These are phyloP conservation scores for Torulaspora globosa DNA, from an alignment of 1,139 yeast genomes.

Conservation along the genomic window DNA sequence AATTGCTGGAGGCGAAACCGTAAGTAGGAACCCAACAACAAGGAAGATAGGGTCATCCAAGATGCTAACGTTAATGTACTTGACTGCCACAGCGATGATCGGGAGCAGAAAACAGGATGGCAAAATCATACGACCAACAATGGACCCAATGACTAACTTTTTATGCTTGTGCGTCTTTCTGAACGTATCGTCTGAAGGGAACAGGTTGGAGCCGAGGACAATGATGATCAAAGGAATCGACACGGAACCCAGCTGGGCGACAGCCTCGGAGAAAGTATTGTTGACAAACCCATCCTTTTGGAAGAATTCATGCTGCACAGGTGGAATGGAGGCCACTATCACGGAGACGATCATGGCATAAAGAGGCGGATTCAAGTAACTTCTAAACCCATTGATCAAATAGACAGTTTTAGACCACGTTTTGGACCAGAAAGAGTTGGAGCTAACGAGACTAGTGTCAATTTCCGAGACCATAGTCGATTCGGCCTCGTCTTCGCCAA, in stretches of 20 bases:
- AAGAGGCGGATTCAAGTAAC: slow-evolving; percentile 88
- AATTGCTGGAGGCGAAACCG: slow-evolving; percentile 76
- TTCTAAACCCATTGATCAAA: slow-evolving; percentile 14
- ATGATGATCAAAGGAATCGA: slow-evolving; percentile 81
- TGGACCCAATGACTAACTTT: slow-evolving; percentile 61
- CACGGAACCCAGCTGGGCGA: slow-evolving; percentile 76
- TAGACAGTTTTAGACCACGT: slow-evolving; percentile 6
- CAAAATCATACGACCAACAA: slow-evolving; percentile 67
- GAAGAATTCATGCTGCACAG: slow-evolving; percentile 62
- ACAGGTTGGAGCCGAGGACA: slow-evolving; percentile 70
- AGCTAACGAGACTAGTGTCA: neutral
- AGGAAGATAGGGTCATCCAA: slow-evolving; percentile 74
- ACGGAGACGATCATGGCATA: slow-evolving; percentile 87
- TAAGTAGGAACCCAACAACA: slow-evolving; percentile 65
- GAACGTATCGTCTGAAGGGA: slow-evolving; percentile 62
- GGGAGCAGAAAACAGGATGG: slow-evolving; percentile 66
- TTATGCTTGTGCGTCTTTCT: slow-evolving; percentile 59
- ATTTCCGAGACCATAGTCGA: slow-evolving; percentile 2
- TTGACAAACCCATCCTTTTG: slow-evolving; percentile 62
- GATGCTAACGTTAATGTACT: slow-evolving; percentile 58
- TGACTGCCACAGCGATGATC: slow-evolving; percentile 56
- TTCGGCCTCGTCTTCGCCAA: slow-evolving; percentile 8
- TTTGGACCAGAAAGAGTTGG: slow-evolving; percentile 16
- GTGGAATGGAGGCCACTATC: slow-evolving; percentile 75
- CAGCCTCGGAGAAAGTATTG: slow-evolving; percentile 71